Conservation (phyloP, 2,329 filamentous ascomycete species). For the Penicillium sp. region DNA sequence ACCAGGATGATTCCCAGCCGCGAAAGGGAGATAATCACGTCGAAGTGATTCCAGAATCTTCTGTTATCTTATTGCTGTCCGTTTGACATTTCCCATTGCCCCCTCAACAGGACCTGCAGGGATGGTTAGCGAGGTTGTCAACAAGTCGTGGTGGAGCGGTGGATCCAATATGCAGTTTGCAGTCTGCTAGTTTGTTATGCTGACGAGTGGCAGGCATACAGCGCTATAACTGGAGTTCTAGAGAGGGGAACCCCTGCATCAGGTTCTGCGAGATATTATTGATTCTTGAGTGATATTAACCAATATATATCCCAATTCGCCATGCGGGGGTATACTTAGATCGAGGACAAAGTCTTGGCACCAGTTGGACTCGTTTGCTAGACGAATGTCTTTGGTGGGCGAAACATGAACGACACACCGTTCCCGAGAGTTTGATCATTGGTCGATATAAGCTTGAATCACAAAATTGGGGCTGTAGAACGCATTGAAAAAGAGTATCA, state of each 20-base stretch:
- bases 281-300: neutral
- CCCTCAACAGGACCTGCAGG: constrained; percentile 8
- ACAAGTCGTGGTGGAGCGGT: constrained; percentile 24
- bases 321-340: neutral
- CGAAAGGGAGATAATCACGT: neutral
- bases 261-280: neutral
- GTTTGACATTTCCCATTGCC: neutral
- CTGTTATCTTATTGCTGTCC: constrained; percentile 4
- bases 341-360: constrained; percentile 2
- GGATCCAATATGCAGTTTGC: constrained; percentile 29
- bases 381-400: neutral
- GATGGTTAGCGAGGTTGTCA: constrained; percentile 4
- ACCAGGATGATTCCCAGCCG: constrained; percentile 11
- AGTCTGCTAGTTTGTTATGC: constrained; percentile 24
- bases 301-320: neutral
- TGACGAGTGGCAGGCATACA: constrained; percentile 6
- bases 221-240: constrained; percentile 4
- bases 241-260: constrained; percentile 8
- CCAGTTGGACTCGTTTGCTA: neutral
- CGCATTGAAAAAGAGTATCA: too few species aligned
- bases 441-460: too few species aligned
- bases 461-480: neutral
- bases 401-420: neutral
- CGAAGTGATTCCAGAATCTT: constrained; percentile 21
- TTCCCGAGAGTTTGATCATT: neutral